Percentiles rank a stretch among this genome's conserved stretches.
These are phyloP conservation scores for Angophora floribunda DNA, from an alignment of 345 rosid species.

Conservation along the genomic window DNA sequence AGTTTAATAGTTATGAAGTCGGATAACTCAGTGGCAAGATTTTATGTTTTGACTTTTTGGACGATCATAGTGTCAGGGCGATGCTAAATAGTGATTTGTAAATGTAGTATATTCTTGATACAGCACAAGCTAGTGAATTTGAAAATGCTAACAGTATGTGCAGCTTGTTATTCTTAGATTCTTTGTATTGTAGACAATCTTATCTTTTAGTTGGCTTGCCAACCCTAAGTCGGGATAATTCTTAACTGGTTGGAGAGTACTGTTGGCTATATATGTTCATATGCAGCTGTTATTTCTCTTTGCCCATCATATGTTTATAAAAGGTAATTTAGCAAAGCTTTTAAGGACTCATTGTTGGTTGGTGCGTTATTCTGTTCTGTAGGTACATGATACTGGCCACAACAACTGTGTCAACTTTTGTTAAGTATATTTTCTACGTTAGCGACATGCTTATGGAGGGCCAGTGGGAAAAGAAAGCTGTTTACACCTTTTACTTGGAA, in stretches of 20 bases:
- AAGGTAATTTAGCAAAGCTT: neutral
- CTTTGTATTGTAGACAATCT: neutral
- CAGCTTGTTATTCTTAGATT: neutral
- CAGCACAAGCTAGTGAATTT: neutral
- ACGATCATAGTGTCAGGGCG: neutral
- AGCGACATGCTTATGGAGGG: conserved; percentile 94
- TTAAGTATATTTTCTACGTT: conserved; percentile 81
- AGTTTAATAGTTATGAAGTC: neutral
- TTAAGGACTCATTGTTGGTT: neutral
- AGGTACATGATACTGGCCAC: conserved; percentile 98
- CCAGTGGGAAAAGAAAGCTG: conserved; percentile 92
- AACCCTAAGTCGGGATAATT: neutral
- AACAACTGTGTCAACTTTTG: conserved; percentile 72
- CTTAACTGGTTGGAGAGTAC: neutral
- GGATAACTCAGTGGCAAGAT: neutral
- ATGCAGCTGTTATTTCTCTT: neutral
- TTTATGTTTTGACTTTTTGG: neutral
- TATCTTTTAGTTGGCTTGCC: neutral
- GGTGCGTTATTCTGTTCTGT: neutral
- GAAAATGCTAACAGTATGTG: neutral
- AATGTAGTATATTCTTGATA: neutral
- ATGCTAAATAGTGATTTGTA: neutral
- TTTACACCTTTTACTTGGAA: conserved; percentile 91
- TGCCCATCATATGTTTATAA: neutral
- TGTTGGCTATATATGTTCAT: neutral